These are phyloP conservation scores for Skeletonema marinoi DNA, from an alignment of 108 stramenopile species.

Conservation along the genomic window DNA sequence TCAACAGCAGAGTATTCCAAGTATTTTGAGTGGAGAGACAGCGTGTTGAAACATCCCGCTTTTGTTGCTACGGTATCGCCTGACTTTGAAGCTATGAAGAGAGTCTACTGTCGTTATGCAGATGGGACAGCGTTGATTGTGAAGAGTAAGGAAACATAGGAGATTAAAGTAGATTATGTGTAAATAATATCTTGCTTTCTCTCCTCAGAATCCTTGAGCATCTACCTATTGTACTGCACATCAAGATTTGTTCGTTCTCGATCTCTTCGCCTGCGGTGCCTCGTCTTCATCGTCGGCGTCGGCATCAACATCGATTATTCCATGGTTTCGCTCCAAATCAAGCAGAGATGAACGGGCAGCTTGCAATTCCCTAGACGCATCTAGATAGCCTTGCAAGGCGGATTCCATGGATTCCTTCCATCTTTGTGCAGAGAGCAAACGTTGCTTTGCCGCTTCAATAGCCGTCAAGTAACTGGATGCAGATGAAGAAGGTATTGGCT, in stretches of 20 bases:
- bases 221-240: too few relatives aligned
- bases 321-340: neutral
- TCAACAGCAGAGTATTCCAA: neutral
- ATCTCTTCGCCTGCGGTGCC: neutral
- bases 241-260: neutral
- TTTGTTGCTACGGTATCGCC: neutral
- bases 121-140: neutral
- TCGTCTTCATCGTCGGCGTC: neutral
- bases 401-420: slow-evolving; percentile 6
- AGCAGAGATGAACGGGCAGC: neutral
- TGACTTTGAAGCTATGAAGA: neutral
- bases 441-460: slow-evolving; percentile 7
- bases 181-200: too few relatives aligned
- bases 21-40: neutral
- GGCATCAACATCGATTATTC: neutral
- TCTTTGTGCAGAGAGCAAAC: neutral
- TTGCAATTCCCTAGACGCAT: neutral
- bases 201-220: too few relatives aligned
- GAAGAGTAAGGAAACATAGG: neutral
- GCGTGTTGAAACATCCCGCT: neutral
- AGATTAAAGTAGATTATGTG: too few relatives aligned
- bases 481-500: neutral
- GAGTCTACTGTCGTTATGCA: neutral
- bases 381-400: neutral
- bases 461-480: neutral